Evolutionary conservation across 2,329 filamentous ascomycete genomes (phyloP), one percentile per base, ranked within the genome.

Genomic region (Neofusicoccum parvum): DNA sequence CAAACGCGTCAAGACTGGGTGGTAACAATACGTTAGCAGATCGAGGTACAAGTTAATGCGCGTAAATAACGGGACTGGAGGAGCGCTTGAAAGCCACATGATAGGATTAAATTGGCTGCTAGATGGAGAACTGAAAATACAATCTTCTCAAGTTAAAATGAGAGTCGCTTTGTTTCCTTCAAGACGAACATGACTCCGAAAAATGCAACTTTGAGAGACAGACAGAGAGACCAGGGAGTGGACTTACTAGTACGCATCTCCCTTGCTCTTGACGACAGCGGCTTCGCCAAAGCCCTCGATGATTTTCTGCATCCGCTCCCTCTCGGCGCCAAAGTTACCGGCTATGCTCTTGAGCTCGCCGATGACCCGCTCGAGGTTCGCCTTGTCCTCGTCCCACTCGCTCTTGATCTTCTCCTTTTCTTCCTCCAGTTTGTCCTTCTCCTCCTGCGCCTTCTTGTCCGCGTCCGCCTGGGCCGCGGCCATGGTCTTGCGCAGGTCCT

Each of bases 1-100:
- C 76, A 75, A 86, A 86, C 54, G 81, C 81, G 67, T 84, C 80
- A 71, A 82, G 72, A 78, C 83, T 85, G 65, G 27, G 27, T 34
- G 17, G 17, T 2, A 12, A 12, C 1, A 3, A 62, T 3, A 41
- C 9, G 59, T 62, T 51, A 62, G 59, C 59, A 51, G 36, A 14
- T 32, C 41, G 15, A 48, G 20, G 5, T 37, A 20, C 48, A 23
- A 3, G 45, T 10, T 45, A 9, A 37, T n/a, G 11, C n/a, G 39
- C 48, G n/a, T 32, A 32, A 41, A 48, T 10, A 11, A 36, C 23
- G 10, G 11, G n/a, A 23, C 14, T 4, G 11, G 17, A 46, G 27
- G 4, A 37, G 32, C 17, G 41, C 32, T 36, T 5, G 11, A 48
- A 53, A n/a, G 20, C n/a, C 43, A 37, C 17, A 32, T 15, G 32